Evolutionary conservation across 768 basidiomycete species (phyloP), one percentile per base, ranked within the genome.

Genomic region (Lactarius quietus): DNA sequence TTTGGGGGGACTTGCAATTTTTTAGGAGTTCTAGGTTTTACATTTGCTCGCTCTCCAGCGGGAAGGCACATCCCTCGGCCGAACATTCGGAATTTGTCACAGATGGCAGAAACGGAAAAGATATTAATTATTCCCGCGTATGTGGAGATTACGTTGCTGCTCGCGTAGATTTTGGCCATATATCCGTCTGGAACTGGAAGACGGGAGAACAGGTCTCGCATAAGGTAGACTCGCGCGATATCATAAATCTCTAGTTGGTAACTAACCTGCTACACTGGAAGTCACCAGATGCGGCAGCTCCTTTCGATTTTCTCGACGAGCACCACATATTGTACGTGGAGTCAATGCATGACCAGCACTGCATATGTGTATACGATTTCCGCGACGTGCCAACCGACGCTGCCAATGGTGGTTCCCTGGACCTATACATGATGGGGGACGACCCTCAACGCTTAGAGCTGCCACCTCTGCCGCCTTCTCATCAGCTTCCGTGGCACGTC

Each of bases 131-230:
- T 26, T 33, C 36, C 20, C 43, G 33, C 41, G 39, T 66, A 1
- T 54, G 51, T 8, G 65, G 65, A 0, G 65, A 66, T 41, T 62
- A 45, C 10, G 51, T 66, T 7, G 65, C 65, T 23, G 57, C 56
- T 4, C 51, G 26, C 61, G 39, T 57, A 14, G 56, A 41, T n/a
- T 29, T 59, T 31, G 43, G 53, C 17, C 62, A 57, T 10, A 62
- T 66, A 26, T 66, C 61, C 18, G 57, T 62, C 15, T 66, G 65
- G 65, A 66, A 66, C 35, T 66, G 65, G 65, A 66, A 66, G 57
- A 66, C 56, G 8, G 65, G 65, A 4, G 20, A 58, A 3, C 33
- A 51, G 2, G 41, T 66, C 20, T 66, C 41, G 5, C 61, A 62
- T 4, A 56, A 31, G 61, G 65, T 66, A 59, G 38, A 33, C 23